Conservation (phyloP, 495 filamentous ascomycete species). For the Ramalina intermedia region DNA sequence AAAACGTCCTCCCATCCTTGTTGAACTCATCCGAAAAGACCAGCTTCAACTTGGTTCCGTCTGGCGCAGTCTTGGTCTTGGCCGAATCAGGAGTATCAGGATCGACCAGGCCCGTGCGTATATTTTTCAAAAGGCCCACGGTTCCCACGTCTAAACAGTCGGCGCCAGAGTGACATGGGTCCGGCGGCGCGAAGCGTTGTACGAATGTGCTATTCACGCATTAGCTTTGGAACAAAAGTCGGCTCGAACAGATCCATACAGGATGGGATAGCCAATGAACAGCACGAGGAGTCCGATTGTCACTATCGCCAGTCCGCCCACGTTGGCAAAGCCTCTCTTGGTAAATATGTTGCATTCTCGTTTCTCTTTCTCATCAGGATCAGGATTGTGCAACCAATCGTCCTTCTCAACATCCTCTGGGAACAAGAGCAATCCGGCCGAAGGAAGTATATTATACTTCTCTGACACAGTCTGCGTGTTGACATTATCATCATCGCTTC, state of each 20-base stretch:
- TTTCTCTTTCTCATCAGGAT: conserved; percentile 47
- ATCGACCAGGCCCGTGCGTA: conserved; percentile 49
- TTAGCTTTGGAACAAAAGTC: conserved; percentile 3
- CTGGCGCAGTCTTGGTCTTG: conserved; percentile 37
- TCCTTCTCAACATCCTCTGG: conserved; percentile 70
- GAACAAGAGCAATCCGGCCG: conserved; percentile 53
- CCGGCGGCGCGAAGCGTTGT: conserved; percentile 14
- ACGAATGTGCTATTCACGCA: conserved; percentile 39
- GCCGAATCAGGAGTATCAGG: conserved; percentile 53
- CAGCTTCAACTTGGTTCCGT: conserved; percentile 49
- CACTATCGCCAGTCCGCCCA: conserved; percentile 49
- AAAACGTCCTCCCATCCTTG: conserved; percentile 54
- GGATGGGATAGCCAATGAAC: conserved; percentile 60
- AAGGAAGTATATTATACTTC: conserved; percentile 66
- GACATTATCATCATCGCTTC: conserved; percentile 50
- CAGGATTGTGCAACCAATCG: conserved; percentile 62
- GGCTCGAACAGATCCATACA: conserved; percentile 33
- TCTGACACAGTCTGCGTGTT: conserved; percentile 68
- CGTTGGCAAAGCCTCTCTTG: conserved; percentile 48
- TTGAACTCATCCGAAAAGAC: conserved; percentile 79
- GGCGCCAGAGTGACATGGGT: conserved; percentile 28
- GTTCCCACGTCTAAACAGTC: conserved; percentile 45
- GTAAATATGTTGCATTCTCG: conserved; percentile 55
- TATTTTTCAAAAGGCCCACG: conserved; percentile 41
- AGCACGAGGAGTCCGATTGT: conserved; percentile 48